These are phyloP conservation scores for Saposhnikovia divaricata DNA, from an alignment of 129 eudicot species.

Conservation along the genomic window DNA sequence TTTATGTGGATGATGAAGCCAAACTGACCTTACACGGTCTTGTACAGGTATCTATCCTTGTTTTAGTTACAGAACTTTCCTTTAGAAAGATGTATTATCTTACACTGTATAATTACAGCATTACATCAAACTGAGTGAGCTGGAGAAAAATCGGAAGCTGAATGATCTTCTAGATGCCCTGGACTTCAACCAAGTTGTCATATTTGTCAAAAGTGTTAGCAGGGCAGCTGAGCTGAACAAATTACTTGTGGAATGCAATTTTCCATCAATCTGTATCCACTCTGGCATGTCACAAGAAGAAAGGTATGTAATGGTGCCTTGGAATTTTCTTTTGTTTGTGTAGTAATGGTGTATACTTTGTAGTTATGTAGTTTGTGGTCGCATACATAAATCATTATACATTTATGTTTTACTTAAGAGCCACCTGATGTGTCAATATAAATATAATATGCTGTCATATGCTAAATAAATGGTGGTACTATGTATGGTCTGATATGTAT, in stretches of 20 bases:
- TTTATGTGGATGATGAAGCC: conserved; percentile 97
- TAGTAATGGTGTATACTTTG: neutral
- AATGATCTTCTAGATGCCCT: conserved; percentile 90
- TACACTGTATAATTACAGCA: conserved; percentile 45
- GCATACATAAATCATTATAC: neutral
- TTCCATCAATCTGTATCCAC: conserved; percentile 93
- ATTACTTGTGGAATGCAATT: conserved; percentile 93
- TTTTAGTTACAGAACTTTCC: neutral
- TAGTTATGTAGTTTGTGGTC: neutral
- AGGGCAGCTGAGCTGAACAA: conserved; percentile 98
- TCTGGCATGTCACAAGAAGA: conserved; percentile 99
- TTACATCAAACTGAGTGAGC: conserved; percentile 92
- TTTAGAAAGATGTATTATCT: neutral
- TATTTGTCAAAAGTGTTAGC: conserved; percentile 91
- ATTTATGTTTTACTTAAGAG: neutral
- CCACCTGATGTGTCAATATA: neutral
- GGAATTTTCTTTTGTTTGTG: neutral
- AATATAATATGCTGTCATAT: neutral
- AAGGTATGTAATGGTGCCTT: conserved; percentile 35
- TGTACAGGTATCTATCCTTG: conserved; percentile 55
- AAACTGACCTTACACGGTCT: conserved; percentile 97
- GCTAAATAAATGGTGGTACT: neutral
- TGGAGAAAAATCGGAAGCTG: conserved; percentile 96
- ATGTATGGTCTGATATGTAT: neutral
- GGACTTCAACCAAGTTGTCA: conserved; percentile 96